Evolutionary conservation across 805 yeast species (phyloP), one percentile per base, ranked within the genome.

Genomic region (Candida loeiensis): DNA sequence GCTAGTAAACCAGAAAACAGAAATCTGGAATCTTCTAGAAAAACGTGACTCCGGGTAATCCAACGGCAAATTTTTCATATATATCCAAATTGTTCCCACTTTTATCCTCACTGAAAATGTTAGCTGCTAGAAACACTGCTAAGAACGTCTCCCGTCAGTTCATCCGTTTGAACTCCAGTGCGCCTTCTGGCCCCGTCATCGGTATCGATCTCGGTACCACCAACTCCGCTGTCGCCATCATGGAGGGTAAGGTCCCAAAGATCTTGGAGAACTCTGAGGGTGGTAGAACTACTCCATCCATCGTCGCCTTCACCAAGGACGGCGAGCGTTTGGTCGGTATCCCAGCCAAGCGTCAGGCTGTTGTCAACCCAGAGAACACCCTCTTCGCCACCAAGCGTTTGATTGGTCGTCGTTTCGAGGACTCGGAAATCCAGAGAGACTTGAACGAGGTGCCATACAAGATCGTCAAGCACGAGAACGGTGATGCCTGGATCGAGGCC

Each of bases 401-500:
- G 61, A 90, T 89, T 58, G 97, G 97, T 57, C 81, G 97, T 59
- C 84, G 95, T 64, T 89, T 80, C 65, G 85, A 80, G 62, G 96
- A 90, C 66, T 58, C 66, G 41, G 97, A 89, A 71, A 96, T 90
- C 47, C 95, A 88, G 71, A 81, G 85, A 69, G 96, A 90, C 66
- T 73, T 87, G 58, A 74, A 76, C 55, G 82, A 84, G 68, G 91
- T 89, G 40, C 96, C 97, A 40, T 89, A 86, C 81, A 80, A 83
- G 73, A 87, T 89, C 51, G 84, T 85, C 56, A 82, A 87, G 74
- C 95, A 88, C 77, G 64, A 74, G 49, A 90, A 90, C 63, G 96
- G 96, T 51, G 97, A 90, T 62, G 96, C 96, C 43, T 89, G 96
- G 96, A 80, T 89, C 43, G 88, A 87, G 73, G 89, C 95, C 47